Evolutionary conservation across 768 basidiomycete species (phyloP), one percentile per base, ranked within the genome.

Genomic region (Cyclocybe cylindracea): DNA sequence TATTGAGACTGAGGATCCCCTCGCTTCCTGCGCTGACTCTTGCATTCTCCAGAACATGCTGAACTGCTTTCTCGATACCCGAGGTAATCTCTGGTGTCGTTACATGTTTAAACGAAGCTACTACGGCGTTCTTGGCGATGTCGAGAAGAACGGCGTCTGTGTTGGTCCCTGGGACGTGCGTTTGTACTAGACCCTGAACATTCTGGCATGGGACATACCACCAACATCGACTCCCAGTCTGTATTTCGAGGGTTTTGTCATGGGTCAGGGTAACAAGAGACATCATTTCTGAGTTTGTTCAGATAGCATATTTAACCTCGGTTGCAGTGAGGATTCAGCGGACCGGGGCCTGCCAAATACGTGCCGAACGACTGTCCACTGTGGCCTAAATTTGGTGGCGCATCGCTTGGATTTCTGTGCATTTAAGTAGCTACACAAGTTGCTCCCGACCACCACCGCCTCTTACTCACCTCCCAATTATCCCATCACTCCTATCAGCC

Each of bases 61-160:
- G 66, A 14, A 86, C 70, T 1, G 81, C 83, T 3, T 59, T 53
- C 46, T 81, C 79, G 46, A 87, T 86, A 31, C 86, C 85, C 10
- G 67, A 69, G 1, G 84, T 83, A 46, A 85, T 78, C 48, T 83
- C 75, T 6, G 75, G 59, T 0, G 85, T 86, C 0, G 86, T 87
- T 0, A 73, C 73, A 11, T 73, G 69, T 59, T 87, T 87, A 51
- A 60, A 63, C 16, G 67, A 72, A 1, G 75, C 64, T 4, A 77
- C 55, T 7, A 75, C 71, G 10, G 56, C 50, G 3, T 67, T 58
- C 11, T 71, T 58, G 7, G 66, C 56, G 24, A 67, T 57, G 46
- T 72, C 67, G 42, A 72, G 60, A 10, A 72, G 61, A 11, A 68
- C 70, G 29, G 58, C 61, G 50, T 72, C 71, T 0, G 69, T 72